Evolutionary conservation across 2,329 filamentous ascomycete species (phyloP), one percentile per base, ranked within the genome.

Genomic region (Orbilia brochopaga): DNA sequence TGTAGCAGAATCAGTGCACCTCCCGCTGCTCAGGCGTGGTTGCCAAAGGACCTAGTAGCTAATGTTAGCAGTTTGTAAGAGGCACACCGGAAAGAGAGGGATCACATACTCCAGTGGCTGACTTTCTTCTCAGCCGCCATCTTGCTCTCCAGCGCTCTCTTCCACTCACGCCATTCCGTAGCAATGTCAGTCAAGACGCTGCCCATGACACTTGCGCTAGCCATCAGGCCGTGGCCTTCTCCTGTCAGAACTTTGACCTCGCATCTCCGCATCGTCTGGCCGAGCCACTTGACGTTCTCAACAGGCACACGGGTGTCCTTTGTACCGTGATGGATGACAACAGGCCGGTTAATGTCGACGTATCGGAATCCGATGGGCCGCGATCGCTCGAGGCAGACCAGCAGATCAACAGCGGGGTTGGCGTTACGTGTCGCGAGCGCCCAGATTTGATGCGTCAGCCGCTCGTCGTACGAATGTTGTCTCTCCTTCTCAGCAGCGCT

Each of bases 311-410:
- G 86, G 5, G 89, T 92, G 77, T 99, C 94, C 76, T 90, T 88
- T 77, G 87, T 91, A 40, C 94, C 94, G 78, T 99, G 94, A 77
- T 97, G 93, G 74, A 99, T 96, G 23, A 97, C 89, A 0, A 97
- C 90, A 0, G 91, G 86, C 7, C 92, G 86, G 4, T 90, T 95
- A 75, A 99, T 96, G 78, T 99, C 94, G 17, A 96, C 93, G 78
- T 99, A 99, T 55, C 92, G 87, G 81, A 99, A 99, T 0, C 94
- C 94, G 76, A 99, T 96, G 0, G 90, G 88, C 76, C 96, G 91
- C 27, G 90, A 86, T 21, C 94, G 87, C 79, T 99, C 94, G 1
- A 99, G 83, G 78, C 94, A 99, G 4, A 97, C 90, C 0, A 99
- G 83, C 17, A 99, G 82, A 79, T 99, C 94, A 0, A 96, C 91